Base-by-base conservation (phyloP, 2,329 filamentous ascomycete genomes). In the Monosporascus sp. region DNA sequence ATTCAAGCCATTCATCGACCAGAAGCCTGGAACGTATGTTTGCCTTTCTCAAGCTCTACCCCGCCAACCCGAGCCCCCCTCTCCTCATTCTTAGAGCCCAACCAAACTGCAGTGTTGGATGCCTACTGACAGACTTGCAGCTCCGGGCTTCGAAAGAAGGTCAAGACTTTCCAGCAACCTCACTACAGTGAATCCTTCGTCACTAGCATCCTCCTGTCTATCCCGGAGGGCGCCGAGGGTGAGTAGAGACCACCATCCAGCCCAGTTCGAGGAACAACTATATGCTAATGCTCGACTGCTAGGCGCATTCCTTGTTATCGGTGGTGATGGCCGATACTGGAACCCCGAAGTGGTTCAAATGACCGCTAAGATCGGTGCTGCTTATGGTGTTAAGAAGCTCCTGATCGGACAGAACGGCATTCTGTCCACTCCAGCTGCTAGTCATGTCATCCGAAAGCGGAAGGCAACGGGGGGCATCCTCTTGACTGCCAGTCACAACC, bases 321-420 rank as follows among this genome's bases (percentile, higher is more conserved):
- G 92, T 67, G 94, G 94, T 67, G 94, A 99, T 79, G 94, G 94
- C 57, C 89, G 94, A 61, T 99, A 86, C 82, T 97, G 88, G 84
- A 99, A 99, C 77, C 89, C 92, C 46, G 93, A 97, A 72, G 93
- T 96, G 57, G 88, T 96, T 63, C 93, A 97, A 77, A 76, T 96
- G 74, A 97, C 97, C 71, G 93, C 93, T 65, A 96, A 96, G 81
- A 97, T 99, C 67, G 87, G 91, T 72, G 89, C 90, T 63, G 94
- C 92, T 51, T 97, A 99, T 70, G 94, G 94, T 59, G 94, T 97
- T 70, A 97, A 96, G 89, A 99, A 97, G 85, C 86, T 99, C 53
- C 74, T 99, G 69, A 89, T 99, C 76, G 94, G 94, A 57, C 92
- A 97, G 74, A 81, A 96, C 73, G 94, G 94, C 71, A 97, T 99